Percentiles rank a stretch among this genome's conserved stretches.
Conservation (phyloP, 805 yeast genomes). For the Ogataea glucozyma region DNA sequence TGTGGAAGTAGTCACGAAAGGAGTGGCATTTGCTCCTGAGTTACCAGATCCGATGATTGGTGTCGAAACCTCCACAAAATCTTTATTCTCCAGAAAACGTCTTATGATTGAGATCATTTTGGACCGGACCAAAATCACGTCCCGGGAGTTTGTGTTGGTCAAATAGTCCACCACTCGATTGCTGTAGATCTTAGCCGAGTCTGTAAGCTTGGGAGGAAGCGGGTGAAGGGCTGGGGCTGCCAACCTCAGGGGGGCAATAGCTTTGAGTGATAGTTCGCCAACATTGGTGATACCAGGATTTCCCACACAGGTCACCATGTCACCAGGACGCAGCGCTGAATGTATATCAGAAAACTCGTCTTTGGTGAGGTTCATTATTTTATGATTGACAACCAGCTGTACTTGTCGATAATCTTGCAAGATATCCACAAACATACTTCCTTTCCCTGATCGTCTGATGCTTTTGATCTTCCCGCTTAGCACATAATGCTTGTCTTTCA, state of each 20-base stretch:
- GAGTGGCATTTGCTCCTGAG: constrained; percentile 92
- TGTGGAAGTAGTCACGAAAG: constrained; percentile 58
- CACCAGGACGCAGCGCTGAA: constrained; percentile 63
- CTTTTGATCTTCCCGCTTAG: constrained; percentile 59
- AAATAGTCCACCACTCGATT: constrained; percentile 76
- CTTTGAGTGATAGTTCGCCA: constrained; percentile 75
- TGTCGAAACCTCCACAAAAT: constrained; percentile 83
- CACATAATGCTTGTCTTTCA: constrained; percentile 24
- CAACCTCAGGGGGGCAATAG: constrained; percentile 48
- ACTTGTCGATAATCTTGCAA: constrained; percentile 57
- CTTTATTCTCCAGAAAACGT: constrained; percentile 49
- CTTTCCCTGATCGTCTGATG: constrained; percentile 67
- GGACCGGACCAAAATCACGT: constrained; percentile 52
- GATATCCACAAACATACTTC: constrained; percentile 68
- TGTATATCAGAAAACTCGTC: constrained; percentile 45
- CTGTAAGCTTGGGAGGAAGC: constrained; percentile 63
- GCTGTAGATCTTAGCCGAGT: constrained; percentile 55
- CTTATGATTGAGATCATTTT: constrained; percentile 58
- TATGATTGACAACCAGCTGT: constrained; percentile 64
- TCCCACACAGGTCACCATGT: constrained; percentile 66
- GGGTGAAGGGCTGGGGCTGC: constrained; percentile 71
- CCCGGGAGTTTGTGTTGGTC: constrained; percentile 52
- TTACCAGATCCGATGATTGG: constrained; percentile 70
- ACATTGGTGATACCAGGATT: constrained; percentile 71
- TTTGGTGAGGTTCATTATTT: constrained; percentile 42